Conservation (phyloP, 164 flowering plant species). For the Macadamia integrifolia region DNA sequence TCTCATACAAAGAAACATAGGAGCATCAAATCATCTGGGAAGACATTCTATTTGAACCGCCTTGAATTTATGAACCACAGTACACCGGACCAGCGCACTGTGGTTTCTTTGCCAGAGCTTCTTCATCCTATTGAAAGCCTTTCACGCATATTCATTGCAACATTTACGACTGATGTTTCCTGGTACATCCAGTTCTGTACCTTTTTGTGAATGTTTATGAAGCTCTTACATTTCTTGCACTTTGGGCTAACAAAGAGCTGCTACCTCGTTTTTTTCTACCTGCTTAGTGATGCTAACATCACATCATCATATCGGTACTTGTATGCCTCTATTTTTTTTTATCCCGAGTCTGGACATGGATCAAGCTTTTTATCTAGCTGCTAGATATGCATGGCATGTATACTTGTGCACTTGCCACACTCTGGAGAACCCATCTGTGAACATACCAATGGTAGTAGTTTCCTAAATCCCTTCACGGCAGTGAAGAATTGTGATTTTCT, state of each 20-base stretch:
- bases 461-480: too few relatives aligned
- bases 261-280: neutral
- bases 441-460: too few relatives aligned
- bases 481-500: too few relatives aligned
- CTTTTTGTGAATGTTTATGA: neutral
- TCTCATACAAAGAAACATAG: slow-evolving; percentile 6
- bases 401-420: too few relatives aligned
- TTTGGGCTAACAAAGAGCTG: neutral
- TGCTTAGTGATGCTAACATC: neutral
- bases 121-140: slow-evolving; percentile 69
- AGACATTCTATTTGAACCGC: slow-evolving; percentile 58
- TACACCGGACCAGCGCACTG: slow-evolving; percentile 19
- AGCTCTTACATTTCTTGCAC: neutral
- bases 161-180: slow-evolving; percentile 70
- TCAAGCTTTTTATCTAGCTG: too few relatives aligned
- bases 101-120: slow-evolving; percentile 70
- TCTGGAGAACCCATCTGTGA: too few relatives aligned
- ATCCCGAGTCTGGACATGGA: too few relatives aligned
- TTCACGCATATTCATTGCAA: slow-evolving; percentile 59
- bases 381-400: too few relatives aligned
- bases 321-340: too few relatives aligned
- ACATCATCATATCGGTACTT: neutral
- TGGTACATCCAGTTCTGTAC: slow-evolving; percentile 40
- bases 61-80: slow-evolving; percentile 31
- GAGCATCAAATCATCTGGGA: slow-evolving; percentile 41